These are phyloP conservation scores for Chrysanthemum lavandulifolium DNA, from an alignment of 129 eudicot species.

Conservation along the genomic window DNA sequence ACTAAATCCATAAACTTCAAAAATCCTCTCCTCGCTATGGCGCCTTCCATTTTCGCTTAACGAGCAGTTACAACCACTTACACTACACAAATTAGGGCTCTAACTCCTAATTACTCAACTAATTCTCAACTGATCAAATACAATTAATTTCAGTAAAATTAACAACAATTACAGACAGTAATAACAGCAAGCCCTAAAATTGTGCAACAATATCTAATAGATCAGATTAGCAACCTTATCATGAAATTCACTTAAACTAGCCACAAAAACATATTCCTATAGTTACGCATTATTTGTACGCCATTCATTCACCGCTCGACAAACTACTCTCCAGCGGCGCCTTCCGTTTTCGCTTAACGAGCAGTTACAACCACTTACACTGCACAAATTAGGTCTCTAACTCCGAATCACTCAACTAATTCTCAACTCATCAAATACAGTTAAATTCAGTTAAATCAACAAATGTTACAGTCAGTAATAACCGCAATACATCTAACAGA, in stretches of 20 bases:
- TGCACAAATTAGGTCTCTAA: neutral
- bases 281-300: no score
- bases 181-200: neutral
- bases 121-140: constrained; percentile 6
- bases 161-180: constrained; percentile 1
- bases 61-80: no score
- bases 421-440: constrained; percentile 4
- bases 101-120: neutral
- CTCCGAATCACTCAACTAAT: neutral
- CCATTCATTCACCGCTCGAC: no score
- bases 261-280: no score
- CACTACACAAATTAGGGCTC: no score
- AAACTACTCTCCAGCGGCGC: no score
- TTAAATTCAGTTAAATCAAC: neutral
- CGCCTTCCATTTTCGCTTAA: no score
- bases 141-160: neutral
- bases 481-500: neutral
- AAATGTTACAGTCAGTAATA: constrained; percentile 4
- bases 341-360: no score
- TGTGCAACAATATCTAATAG: neutral
- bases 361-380: no score
- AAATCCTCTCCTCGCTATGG: no score
- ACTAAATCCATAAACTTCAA: no score
- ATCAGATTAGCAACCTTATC: neutral
- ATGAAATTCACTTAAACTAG: no score